Percentiles rank a stretch among this genome's conserved stretches.
phyloP scores from a whole-genome alignment of 345 rosid species.

The Syzygium oleosum region DNA sequence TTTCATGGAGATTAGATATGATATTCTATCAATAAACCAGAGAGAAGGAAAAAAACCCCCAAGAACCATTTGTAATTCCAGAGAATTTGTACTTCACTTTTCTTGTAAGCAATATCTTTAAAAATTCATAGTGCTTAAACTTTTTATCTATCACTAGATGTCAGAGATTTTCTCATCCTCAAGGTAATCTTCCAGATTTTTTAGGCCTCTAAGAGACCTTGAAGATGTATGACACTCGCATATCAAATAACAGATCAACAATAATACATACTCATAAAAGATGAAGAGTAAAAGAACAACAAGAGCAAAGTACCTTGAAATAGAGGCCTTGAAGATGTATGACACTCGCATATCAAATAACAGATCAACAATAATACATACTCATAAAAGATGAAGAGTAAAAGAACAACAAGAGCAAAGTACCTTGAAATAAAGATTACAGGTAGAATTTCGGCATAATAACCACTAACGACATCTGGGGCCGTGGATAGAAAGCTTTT shows the following conservation, averaged over 20 bases:
- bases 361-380: not conserved
- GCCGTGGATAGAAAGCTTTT: conserved; percentile 76
- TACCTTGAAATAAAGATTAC: conserved; percentile 84
- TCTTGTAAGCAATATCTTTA: not conserved
- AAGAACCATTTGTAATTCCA: not conserved
- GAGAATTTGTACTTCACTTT: not conserved
- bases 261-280: not conserved
- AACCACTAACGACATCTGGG: conserved; percentile 64
- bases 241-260: not conserved
- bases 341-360: not conserved
- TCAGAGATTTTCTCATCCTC: not conserved
- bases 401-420: not conserved
- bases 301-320: conserved; percentile 5
- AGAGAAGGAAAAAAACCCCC: not conserved
- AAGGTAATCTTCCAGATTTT: not conserved
- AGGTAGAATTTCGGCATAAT: conserved; percentile 66
- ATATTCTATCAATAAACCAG: not conserved
- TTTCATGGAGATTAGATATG: not conserved
- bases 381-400: not conserved
- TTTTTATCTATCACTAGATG: not conserved
- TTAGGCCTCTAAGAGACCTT: not conserved
- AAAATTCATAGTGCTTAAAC: not conserved
- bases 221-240: not conserved
- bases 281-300: not conserved
- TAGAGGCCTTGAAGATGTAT: not conserved